These are phyloP conservation scores for Aspergillus sojae DNA, from an alignment of 2,329 filamentous ascomycete genomes.

Conservation along the genomic window DNA sequence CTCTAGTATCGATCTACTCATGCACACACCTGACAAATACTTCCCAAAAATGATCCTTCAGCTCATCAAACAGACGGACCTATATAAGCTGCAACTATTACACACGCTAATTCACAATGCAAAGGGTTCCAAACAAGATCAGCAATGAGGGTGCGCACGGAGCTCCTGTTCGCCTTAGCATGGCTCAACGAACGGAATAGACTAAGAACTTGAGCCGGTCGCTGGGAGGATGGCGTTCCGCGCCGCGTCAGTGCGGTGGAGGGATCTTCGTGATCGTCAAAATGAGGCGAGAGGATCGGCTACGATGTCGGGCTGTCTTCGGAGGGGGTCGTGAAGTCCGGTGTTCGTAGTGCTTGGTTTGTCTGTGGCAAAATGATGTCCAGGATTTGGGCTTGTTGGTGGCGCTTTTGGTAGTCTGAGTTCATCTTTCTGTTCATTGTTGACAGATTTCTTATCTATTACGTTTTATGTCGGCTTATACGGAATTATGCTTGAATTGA, in stretches of 20 bases:
- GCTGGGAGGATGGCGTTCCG: neutral
- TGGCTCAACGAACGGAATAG: neutral
- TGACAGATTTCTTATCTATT: too few species aligned
- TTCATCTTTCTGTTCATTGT: too few species aligned
- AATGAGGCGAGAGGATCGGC: neutral
- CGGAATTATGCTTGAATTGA: too few species aligned
- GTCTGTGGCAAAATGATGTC: neutral
- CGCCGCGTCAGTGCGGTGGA: constrained; percentile 1
- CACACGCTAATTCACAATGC: neutral
- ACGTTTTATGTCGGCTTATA: too few species aligned
- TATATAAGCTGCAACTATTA: neutral
- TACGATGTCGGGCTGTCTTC: neutral
- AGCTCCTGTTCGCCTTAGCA: neutral
- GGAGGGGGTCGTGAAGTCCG: neutral
- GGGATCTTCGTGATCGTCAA: neutral
- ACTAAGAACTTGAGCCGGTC: neutral
- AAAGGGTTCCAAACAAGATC: neutral
- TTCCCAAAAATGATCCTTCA: neutral
- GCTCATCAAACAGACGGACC: too few species aligned
- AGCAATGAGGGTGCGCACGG: neutral
- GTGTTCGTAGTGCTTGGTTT: neutral
- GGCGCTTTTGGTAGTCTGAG: neutral
- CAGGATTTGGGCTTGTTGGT: neutral
- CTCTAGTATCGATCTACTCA: neutral
- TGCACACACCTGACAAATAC: neutral